Conservation (phyloP, 345 rosid genomes). For the Crucihimalaya himalaica region DNA sequence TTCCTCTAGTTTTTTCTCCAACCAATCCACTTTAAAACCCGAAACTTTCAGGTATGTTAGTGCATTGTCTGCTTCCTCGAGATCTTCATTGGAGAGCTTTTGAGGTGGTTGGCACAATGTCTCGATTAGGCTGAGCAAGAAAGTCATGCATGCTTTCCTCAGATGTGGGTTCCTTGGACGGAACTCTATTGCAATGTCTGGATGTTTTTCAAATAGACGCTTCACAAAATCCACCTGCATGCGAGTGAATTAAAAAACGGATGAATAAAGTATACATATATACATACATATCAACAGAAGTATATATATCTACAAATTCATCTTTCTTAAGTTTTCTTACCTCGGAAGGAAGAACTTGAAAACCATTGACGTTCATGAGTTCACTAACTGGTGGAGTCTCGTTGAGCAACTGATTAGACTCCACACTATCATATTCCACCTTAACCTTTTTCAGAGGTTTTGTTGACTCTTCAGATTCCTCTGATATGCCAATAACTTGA, state of each 20-base stretch:
- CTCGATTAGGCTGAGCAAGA: not conserved
- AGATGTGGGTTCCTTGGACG: not conserved
- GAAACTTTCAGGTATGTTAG: not conserved
- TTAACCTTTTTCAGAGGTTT: not conserved
- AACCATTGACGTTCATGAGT: slow-evolving; percentile 2
- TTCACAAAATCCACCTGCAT: slow-evolving; percentile 1
- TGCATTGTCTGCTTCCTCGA: not conserved
- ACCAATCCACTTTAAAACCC: slow-evolving; percentile 19
- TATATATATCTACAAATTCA: not conserved
- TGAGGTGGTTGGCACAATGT: not conserved
- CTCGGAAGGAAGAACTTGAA: slow-evolving; percentile 1
- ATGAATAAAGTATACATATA: too few relatives aligned
- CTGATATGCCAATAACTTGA: not conserved
- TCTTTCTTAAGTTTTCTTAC: not conserved
- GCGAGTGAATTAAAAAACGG: too few relatives aligned
- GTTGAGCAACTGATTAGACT: not conserved
- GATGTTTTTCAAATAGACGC: slow-evolving; percentile 1
- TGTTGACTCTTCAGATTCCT: not conserved
- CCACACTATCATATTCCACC: not conserved
- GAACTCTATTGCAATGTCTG: slow-evolving; percentile 15
- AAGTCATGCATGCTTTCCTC: slow-evolving; percentile 4
- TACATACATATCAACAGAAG: not conserved
- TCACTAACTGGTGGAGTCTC: not conserved
- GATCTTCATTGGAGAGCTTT: not conserved
- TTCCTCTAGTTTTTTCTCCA: slow-evolving; percentile 10